Evolutionary conservation across 106 monocot genomes (phyloP), one percentile per base, ranked within the genome.

Genomic region (Iris macrosiphon): DNA sequence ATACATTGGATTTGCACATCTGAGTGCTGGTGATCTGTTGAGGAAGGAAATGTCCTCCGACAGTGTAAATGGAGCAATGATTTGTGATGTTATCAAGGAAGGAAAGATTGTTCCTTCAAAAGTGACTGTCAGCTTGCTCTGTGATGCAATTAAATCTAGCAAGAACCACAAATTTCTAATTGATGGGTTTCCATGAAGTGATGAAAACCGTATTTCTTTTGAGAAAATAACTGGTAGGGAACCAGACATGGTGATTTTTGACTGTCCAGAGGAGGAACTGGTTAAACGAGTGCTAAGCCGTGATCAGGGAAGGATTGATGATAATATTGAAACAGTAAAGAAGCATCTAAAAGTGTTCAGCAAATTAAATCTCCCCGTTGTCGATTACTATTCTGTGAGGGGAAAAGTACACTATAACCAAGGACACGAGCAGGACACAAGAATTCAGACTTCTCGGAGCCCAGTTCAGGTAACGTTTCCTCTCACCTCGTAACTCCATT

Each of bases 291-390:
- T 98, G 9, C 55, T 98, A 12, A 74, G 77, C 65, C 82, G 96
- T 48, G 91, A 98, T 68, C 63, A 98, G 96, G 96, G 90, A 22
- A 80, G 96, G 54, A 72, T 87, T 34, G 96, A 98, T 84, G 96
- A 98, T 65, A 98, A 98, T 44, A 74, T 87, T 24, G 90, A 87
- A 50, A 90, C 96, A 41, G 39, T 98, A 40, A 87, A 91, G 77
- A 90, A 90, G 52, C 86, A 90, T 14, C 70, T 98, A 1, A 43
- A 80, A 75, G 75, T 87, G 16, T 98, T 83, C 72, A 60, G 67
- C 39, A 52, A 75, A 26, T 60, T 77, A 39, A 90, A 82, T 77
- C 68, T 98, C 64, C 90, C 96, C 53, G 83, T 98, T 35, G 70
- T 98, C 20, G 31, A 80, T 50, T 73, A 98, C 61, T 98, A 98